Percentiles rank a stretch among this genome's conserved stretches.
These are phyloP conservation scores for Phytophthora foliorum DNA, from an alignment of 352 stramenopile genomes.

Conservation along the genomic window DNA sequence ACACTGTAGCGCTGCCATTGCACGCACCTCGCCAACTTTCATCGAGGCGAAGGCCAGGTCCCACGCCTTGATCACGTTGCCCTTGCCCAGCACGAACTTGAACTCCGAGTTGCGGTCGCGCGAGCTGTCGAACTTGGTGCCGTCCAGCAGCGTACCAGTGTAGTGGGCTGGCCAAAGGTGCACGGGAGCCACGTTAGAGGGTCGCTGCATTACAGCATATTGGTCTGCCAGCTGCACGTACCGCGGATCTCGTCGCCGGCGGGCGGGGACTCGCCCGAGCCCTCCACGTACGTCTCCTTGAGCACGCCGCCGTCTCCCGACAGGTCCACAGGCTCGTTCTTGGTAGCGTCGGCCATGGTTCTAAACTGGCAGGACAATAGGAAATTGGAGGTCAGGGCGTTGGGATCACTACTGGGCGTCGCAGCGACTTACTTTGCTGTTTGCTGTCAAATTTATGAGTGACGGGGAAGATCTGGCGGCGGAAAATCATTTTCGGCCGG, in stretches of 20 bases:
- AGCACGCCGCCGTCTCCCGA: constrained; percentile 92
- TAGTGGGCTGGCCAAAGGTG: constrained; percentile 89
- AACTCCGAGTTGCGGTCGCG: constrained; percentile 90
- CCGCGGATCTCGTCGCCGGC: constrained; percentile 87
- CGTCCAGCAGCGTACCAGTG: constrained; percentile 95
- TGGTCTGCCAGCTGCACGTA: constrained; percentile 26
- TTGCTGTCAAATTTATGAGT: constrained; percentile 34
- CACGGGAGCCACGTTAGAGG: constrained; percentile 5
- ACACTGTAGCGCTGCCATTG: background rate
- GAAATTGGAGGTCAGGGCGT: background rate
- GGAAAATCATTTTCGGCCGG: background rate
- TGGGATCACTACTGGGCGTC: background rate
- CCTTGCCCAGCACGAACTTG: constrained; percentile 90
- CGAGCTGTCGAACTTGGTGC: constrained; percentile 96
- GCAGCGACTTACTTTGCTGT: background rate
- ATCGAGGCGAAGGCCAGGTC: constrained; percentile 93
- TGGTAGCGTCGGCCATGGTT: constrained; percentile 50
- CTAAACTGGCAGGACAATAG: constrained; percentile 2
- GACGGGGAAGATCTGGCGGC: constrained; percentile 25
- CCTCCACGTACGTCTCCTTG: constrained; percentile 93
- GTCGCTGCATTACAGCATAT: background rate
- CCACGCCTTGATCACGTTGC: constrained; percentile 93
- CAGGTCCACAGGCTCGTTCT: constrained; percentile 69
- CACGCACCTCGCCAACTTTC: constrained; percentile 92
- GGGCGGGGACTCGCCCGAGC: constrained; percentile 82